These are phyloP conservation scores for Tetracentron sinense DNA, from an alignment of 164 flowering plant species.

Conservation along the genomic window DNA sequence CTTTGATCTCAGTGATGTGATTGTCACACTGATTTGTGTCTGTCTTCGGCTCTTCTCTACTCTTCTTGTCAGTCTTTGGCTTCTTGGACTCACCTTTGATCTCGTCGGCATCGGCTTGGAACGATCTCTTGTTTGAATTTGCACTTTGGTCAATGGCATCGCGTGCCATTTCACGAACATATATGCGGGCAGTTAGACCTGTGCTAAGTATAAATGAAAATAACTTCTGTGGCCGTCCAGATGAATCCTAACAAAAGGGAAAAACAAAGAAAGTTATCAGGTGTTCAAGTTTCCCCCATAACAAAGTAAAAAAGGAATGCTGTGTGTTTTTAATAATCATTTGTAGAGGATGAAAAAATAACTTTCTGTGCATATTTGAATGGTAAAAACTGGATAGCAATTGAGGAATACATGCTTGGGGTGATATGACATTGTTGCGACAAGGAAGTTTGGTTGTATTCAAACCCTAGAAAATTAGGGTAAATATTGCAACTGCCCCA, in stretches of 20 bases:
- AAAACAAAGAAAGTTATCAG: background rate
- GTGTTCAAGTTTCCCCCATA: no score
- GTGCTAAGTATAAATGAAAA: constrained; percentile 25
- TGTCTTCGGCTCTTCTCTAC: constrained; percentile 31
- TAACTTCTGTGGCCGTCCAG: constrained; percentile 39
- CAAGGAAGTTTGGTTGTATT: no score
- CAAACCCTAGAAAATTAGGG: background rate
- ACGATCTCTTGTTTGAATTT: constrained; percentile 34
- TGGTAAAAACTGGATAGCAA: background rate
- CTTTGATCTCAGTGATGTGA: constrained; percentile 20
- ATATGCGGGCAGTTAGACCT: constrained; percentile 24
- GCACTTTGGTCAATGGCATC: background rate
- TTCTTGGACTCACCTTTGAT: constrained; percentile 19
- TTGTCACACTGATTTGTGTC: constrained; percentile 36
- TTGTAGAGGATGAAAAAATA: no score
- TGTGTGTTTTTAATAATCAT: no score
- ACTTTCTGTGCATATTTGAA: background rate
- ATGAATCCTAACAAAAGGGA: constrained; percentile 34
- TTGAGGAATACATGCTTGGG: background rate
- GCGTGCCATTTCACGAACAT: constrained; percentile 36
- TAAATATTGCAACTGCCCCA: background rate
- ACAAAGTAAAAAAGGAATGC: no score
- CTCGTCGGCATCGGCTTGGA: constrained; percentile 24
- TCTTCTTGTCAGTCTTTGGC: constrained; percentile 12
- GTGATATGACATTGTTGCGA: no score